Base-by-base conservation (phyloP, 208 protist genomes). In the Porcisia hertigi region DNA sequence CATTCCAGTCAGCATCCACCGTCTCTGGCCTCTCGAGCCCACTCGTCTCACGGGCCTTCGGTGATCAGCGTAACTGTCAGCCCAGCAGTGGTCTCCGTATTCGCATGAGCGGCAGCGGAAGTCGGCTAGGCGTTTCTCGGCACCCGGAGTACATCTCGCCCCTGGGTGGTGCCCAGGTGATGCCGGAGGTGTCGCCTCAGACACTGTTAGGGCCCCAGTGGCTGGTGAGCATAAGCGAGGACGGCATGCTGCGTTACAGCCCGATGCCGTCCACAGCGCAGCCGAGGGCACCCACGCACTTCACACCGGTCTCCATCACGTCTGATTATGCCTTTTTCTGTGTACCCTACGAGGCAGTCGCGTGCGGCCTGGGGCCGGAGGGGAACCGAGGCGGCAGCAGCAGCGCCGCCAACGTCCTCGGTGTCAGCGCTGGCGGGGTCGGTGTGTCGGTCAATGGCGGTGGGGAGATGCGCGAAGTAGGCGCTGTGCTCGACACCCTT, bases 181-280 rank as follows among this genome's bases (percentile, higher is more conserved):
- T 3, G n/a, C 7, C 52, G 36, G 47, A 45, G 5, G 43, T 45
- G 69, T 16, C 71, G 43, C 7, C 11, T 43, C 18, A 12, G 18
- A 14, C 4, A 23, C 57, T 41, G n/a, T 58, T 43, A 6, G 39
- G 43, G 25, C 63, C 59, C 7, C 52, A 66, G 34, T 75, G 77
- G 69, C 47, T 73, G 54, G 60, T 82, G 16, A 65, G 58, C 3
- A 60, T 78, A n/a, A 78, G 7, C 62, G 78, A 82, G 58, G 78
- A 82, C 4, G 71, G 78, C 12, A 34, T 82, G 0, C 39, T 82
- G 73, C 78, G 73, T 23, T 78, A 64, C 43, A 72, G 77, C 67
- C 20, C 60, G 18, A 72, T 63, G 54, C 73, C 78, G 8, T 59
- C 67, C 20, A 18, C 36, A 7, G 47, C 55, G 36, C 43, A 62